Evolutionary conservation across 495 filamentous ascomycete genomes (phyloP), one percentile per base, ranked within the genome.

Genomic region (Aspergillus conjunctus): DNA sequence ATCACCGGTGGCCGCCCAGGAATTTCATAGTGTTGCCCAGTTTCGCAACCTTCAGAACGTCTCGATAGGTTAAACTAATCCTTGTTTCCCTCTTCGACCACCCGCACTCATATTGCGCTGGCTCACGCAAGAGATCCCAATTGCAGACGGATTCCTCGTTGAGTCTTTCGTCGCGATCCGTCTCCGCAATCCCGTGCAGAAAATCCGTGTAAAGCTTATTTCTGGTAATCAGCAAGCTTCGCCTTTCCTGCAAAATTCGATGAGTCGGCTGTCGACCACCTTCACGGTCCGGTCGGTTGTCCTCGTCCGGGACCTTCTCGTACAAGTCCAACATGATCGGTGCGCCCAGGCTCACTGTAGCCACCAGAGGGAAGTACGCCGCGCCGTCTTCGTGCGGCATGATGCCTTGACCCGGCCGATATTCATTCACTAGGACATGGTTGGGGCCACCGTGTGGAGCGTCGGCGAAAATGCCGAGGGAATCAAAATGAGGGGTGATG

Each of bases 361-460:
- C 93, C 4, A 97, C 93, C 30, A 95, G 83, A 2, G 90, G 88
- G 63, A 89, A 79, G 69, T 98, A 98, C 1, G 93, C 92, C 1
- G 81, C 71, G 1, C 94, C 94, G 67, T 98, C 94, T 74, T 98
- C 93, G 68, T 98, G 94, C 54, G 93, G 86, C 90, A 97, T 93
- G 61, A 98, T 98, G 7, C 94, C 94, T 63, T 96, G 88, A 1
- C 91, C 91, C 0, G 91, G 86, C 1, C 73, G 74, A 73, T 98
- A 98, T 73, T 97, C 92, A 67, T 98, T 98, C 43, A 98, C 83
- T 17, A 98, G 80, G 49, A 94, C 89, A 77, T 98, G 94, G 61
- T 98, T 98, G 32, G 93, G 92, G 4, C 73, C 78, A 10, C 74
- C 59, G 65, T 97, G 93, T 26, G 93, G 90, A 22, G 91, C 84